These are phyloP conservation scores for Carpinus fangiana DNA, from an alignment of 306 rosid species.

Conservation along the genomic window DNA sequence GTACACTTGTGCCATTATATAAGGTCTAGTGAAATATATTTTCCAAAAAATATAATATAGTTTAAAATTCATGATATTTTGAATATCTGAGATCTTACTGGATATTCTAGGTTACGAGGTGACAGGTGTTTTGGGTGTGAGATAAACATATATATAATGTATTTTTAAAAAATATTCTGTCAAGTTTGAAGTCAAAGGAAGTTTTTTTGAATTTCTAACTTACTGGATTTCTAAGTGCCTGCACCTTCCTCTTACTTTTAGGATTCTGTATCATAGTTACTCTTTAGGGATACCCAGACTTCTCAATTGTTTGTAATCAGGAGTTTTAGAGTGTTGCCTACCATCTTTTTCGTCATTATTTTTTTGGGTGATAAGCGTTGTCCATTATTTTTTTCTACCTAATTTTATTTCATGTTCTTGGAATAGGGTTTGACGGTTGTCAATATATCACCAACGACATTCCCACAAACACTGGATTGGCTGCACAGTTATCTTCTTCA, in stretches of 20 bases:
- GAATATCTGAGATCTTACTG: too few species aligned
- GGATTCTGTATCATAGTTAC: background rate
- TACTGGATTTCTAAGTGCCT: background rate
- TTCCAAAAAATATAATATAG: too few species aligned
- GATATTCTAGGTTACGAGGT: too few species aligned
- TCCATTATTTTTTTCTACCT: background rate
- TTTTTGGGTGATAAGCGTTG: background rate
- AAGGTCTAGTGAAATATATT: too few species aligned
- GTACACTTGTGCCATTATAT: too few species aligned
- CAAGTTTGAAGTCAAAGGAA: too few species aligned
- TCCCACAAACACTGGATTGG: conserved; percentile 94
- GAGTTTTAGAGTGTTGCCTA: background rate
- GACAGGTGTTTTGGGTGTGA: too few species aligned
- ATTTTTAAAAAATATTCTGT: too few species aligned
- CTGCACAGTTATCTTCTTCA: conserved; percentile 84
- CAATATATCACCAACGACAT: conserved; percentile 83
- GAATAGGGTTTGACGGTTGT: conserved; percentile 84
- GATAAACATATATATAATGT: too few species aligned
- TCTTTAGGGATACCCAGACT: background rate
- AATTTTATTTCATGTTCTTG: conserved; percentile 11
- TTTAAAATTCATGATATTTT: too few species aligned
- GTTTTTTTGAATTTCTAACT: too few species aligned
- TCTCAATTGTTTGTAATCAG: background rate
- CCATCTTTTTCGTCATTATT: conserved; percentile 1
- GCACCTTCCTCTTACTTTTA: background rate